Base-by-base conservation (phyloP, 1,139 yeast species). In the Ogataea hybrid region DNA sequence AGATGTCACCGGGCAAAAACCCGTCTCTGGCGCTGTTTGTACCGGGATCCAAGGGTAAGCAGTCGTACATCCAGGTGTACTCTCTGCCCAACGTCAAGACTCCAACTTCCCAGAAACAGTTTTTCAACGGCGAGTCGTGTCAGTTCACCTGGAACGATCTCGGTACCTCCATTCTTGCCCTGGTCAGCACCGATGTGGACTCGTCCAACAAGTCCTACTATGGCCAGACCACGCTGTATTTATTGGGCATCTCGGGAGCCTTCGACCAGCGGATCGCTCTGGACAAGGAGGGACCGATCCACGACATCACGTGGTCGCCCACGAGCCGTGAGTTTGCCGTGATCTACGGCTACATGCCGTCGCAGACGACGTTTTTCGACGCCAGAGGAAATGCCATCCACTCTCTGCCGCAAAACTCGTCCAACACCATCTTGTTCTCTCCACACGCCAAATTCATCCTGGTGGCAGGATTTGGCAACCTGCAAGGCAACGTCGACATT, bases 261-360 rank as follows among this genome's bases (percentile, higher is more conserved):
- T 89, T 87, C 60, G 96, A 92, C 58, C 86, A 92, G 35, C 76
- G 96, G 58, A 90, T 94, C 56, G 78, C 81, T 46, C 78, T 94
- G 57, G 88, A 85, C 49, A 83, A 86, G 59, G 96, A 88, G 58
- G 98, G 98, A 21, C 97, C 98, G 35, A 89, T 94, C 54, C 97
- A 94, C 67, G 98, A 92, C 63, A 85, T 92, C 52, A 83, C 95
- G 25, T 94, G 99, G 99, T 85, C 96, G 22, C 97, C 97, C 47
- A 81, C 90, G 41, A 88, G 96, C 16, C 77, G 96, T 56, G 97
- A 92, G 69, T 94, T 94, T 69, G 97, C 97, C 46, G 98, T 92
- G 38, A 89, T 86, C 47, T 90, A 90, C 61, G 99, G 98, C 28
- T 90, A 77, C 66, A 94, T 94, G 98, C 99, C 99, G 2, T 88